Evolutionary conservation across 805 yeast species (phyloP), one percentile per base, ranked within the genome.

Genomic region (Barnettozyma siamensis): DNA sequence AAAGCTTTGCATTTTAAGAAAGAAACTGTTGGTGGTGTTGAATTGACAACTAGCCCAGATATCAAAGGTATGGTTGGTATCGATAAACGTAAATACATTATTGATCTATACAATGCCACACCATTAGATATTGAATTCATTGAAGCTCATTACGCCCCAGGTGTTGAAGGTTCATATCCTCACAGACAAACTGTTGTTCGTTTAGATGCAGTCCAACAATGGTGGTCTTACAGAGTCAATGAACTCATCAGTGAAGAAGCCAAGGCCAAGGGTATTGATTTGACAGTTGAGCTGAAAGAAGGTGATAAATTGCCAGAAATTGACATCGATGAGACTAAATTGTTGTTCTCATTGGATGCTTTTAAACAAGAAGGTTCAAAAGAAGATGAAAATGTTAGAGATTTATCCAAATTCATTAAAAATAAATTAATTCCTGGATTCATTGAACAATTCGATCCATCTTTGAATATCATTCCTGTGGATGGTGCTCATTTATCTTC

Each of bases 151-250:
- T 75, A 49, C 50, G 72, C 69, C 47, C 61, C 64, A 13, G 65
- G 60, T 3, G 47, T 59, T 6, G 70, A 61, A n/a, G 55, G 56
- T 29, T 62, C 66, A 5, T 89, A 88, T 58, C 96, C 96, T 15
- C 96, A 88, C 58, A 75, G 77, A 48, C 86, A 88, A 63, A 71
- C 84, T 12, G 74, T 84, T 20, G 56, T 91, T 34, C 80, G 98
- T 65, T 80, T 79, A 49, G 98, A 91, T 65, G 93, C 96, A 15
- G 78, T 91, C 36, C 91, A 81, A 51, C 86, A 80, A 53, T 91
- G 96, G 96, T 87, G 93, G 82, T 76, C 75, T 56, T 63, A 77
- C 44, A 77, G 81, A 57, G 73, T 83, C 3, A 66, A 78, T 33
- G 78, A 41, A 9, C 41, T 53, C 17, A 43, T 55, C 19, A 57